These are phyloP conservation scores for Globisporangium spinosum DNA, from an alignment of 352 stramenopile species.

Conservation along the genomic window DNA sequence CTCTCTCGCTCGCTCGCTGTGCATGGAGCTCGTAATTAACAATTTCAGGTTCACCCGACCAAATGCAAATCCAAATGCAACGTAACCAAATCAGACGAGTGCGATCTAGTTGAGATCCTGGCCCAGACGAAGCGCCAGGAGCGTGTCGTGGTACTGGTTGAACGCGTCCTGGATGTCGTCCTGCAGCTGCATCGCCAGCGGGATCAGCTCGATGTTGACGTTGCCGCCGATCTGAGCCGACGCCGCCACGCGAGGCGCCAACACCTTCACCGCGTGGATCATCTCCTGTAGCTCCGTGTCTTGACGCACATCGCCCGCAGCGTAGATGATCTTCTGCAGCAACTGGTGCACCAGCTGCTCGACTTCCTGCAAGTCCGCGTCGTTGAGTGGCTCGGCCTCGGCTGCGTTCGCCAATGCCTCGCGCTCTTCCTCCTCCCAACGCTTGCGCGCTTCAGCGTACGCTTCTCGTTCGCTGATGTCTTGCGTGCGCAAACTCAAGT, in stretches of 20 bases:
- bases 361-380: constrained; percentile 86
- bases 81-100: not conserved
- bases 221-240: constrained; percentile 85
- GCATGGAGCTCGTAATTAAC: not conserved
- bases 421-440: constrained; percentile 87
- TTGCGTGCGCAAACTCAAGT: constrained; percentile 79
- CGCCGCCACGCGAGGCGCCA: constrained; percentile 76
- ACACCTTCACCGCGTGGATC: constrained; percentile 87
- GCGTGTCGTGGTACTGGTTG: constrained; percentile 90
- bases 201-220: constrained; percentile 87
- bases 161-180: constrained; percentile 90
- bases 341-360: constrained; percentile 87
- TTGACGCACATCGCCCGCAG: constrained; percentile 79
- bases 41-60: not conserved
- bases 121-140: constrained; percentile 78
- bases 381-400: constrained; percentile 81
- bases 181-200: constrained; percentile 86
- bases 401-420: constrained; percentile 82
- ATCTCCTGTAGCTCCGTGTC: constrained; percentile 89
- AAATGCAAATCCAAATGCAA: constrained; percentile 10
- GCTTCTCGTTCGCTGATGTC: constrained; percentile 88
- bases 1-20: not conserved
- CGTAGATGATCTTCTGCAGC: constrained; percentile 88
- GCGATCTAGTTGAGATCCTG: constrained; percentile 70
- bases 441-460: constrained; percentile 83